Evolutionary conservation across 2,329 filamentous ascomycete genomes (phyloP).

Genomic region (Colletotrichum orbiculare): DNA sequence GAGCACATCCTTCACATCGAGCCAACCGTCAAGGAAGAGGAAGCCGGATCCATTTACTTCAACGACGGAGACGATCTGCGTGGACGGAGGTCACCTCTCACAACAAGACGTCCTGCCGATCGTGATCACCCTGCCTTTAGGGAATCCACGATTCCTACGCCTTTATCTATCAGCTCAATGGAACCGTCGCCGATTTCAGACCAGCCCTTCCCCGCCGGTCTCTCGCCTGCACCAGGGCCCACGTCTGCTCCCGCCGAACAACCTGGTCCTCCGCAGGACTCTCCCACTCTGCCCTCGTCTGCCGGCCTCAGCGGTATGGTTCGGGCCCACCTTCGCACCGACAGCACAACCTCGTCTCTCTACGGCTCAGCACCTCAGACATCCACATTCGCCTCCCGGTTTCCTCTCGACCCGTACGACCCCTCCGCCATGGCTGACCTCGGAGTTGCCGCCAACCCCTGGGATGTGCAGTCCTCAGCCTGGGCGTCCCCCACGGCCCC

Average conservation of each 20-base stretch:
- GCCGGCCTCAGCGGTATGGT: constrained; percentile 83
- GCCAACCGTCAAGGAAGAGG: constrained; percentile 47
- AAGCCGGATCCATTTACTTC: constrained; percentile 53
- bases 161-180: constrained; percentile 49
- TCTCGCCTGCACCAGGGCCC: too few relatives aligned
- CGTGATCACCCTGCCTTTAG: constrained; percentile 66
- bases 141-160: constrained; percentile 55
- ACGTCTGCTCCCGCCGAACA: constrained; percentile 38
- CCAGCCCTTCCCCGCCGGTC: constrained; percentile 30
- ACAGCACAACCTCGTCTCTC: constrained; percentile 85
- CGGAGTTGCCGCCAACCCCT: constrained; percentile 54
- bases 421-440: constrained; percentile 45
- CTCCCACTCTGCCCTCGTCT: constrained; percentile 80
- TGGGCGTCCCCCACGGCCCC: constrained; percentile 37
- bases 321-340: constrained; percentile 82
- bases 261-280: constrained; percentile 64
- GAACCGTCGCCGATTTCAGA: constrained; percentile 45
- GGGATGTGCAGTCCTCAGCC: constrained; percentile 49
- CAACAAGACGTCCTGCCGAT: constrained; percentile 61
- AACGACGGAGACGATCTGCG: constrained; percentile 54
- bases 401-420: constrained; percentile 48
- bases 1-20: constrained; percentile 45
- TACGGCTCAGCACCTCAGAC: constrained; percentile 64
- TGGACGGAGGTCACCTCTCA: constrained; percentile 47
- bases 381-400: constrained; percentile 51